Evolutionary conservation across 768 basidiomycete genomes (phyloP), one percentile per base, ranked within the genome.

Genomic region (Guyanaporus albipodus): DNA sequence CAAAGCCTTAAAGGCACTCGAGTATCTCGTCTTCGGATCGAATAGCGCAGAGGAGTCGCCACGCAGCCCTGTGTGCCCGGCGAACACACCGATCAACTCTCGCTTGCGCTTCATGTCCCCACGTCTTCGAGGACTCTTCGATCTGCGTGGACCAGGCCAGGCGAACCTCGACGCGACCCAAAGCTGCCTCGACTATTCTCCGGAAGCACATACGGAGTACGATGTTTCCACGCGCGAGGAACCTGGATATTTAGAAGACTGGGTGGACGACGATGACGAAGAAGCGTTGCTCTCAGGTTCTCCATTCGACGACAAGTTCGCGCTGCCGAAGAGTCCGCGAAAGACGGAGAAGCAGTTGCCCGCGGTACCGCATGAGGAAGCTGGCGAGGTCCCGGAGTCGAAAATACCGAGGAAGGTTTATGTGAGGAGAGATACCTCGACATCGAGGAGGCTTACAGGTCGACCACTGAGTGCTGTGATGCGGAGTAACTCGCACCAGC

Each of bases 121-220:
- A 26, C 61, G 63, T 31, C 60, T 63, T 32, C 61, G 53, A 8
- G 63, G 63, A 14, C 55, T 65, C 41, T 65, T 63, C 28, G 63
- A 63, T 38, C 27, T 60, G 14, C 60, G 24, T 17, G 61, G 60
- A n/a, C 61, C 61, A 2, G 61, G 63, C 4, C 50, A 50, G n/a
- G 34, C 38, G 18, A 63, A 63, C 42, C 29, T 46, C 21, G 48
- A 63, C 33, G 37, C 50, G 10, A 45, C 40, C 8, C 65, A 64
- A 28, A 67, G 38, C n/a, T 46, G 53, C 19, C 27, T 55, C 3
- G 63, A 64, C 17, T 64, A 60, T 33, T 62, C 57, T 19, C 51
- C 57, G 4, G 55, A 54, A 48, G 44, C 1, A 12, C 37, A 6
- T 15, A 14, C 28, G 8, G 37, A n/a, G 12, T 12, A 18, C 7